Evolutionary conservation across 345 rosid species (phyloP).

Genomic region (Lumnitzera racemosa): DNA sequence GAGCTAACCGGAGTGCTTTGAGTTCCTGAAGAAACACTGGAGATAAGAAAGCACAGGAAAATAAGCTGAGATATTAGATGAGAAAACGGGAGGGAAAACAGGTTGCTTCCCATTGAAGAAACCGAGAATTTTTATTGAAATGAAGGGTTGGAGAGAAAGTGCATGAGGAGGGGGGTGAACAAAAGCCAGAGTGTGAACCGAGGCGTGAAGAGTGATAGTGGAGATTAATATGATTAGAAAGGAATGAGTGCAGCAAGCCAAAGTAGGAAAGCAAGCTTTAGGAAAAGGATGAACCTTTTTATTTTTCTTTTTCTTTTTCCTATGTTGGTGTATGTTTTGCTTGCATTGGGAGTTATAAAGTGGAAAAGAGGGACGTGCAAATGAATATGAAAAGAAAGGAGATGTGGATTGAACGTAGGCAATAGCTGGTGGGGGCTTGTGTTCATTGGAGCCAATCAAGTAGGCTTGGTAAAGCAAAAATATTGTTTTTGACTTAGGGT

Average conservation of each 20-base stretch:
- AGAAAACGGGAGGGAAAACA: constrained; percentile 15
- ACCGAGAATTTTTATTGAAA: neutral
- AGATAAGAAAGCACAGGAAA: constrained; percentile 18
- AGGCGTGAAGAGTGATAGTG: no score
- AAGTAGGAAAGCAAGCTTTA: constrained; percentile 24
- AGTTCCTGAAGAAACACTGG: constrained; percentile 24
- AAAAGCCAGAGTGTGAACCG: no score
- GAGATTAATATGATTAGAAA: neutral
- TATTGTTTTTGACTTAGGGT: constrained; percentile 7
- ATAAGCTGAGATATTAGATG: constrained; percentile 10
- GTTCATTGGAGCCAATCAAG: neutral
- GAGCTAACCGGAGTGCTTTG: constrained; percentile 26
- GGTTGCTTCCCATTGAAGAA: neutral
- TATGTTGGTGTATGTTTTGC: neutral
- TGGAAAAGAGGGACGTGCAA: constrained; percentile 33
- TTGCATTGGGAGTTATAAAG: constrained; percentile 4
- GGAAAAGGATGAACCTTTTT: constrained; percentile 27
- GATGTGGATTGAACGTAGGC: constrained; percentile 3
- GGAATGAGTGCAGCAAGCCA: constrained; percentile 7
- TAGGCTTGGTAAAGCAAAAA: neutral
- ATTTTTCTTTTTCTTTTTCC: neutral
- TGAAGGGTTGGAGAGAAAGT: no score
- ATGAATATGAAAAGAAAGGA: constrained; percentile 27
- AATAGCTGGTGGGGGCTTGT: neutral
- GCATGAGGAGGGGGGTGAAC: no score